phyloP scores from a whole-genome alignment of 2,329 filamentous ascomycete species.

The Calycina herbarum region DNA sequence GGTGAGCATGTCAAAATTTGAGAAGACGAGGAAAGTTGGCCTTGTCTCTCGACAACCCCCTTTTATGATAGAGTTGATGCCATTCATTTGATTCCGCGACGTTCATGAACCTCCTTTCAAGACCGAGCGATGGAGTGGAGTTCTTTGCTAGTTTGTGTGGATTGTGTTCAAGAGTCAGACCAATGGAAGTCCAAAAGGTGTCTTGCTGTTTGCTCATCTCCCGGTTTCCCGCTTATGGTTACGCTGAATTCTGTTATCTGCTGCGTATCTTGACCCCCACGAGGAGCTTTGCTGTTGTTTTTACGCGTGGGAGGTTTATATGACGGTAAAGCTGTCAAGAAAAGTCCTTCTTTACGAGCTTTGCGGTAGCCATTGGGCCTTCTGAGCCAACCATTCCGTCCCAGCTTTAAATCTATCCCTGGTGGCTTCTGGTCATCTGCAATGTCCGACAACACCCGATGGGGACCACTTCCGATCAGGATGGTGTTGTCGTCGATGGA shows the following conservation, averaged over 20 bases:
- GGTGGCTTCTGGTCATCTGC: neutral
- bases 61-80: neutral
- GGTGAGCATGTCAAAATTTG: neutral
- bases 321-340: neutral
- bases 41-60: neutral
- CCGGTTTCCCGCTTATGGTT: slow-evolving; percentile 4
- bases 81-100: neutral
- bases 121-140: neutral
- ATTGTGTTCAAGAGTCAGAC: neutral
- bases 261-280: neutral
- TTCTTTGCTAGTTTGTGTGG: neutral
- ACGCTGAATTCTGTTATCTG: neutral
- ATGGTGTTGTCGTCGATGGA: slow-evolving; percentile 3
- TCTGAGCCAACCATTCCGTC: slow-evolving; percentile 3
- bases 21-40: neutral
- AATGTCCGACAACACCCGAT: slow-evolving; percentile 18
- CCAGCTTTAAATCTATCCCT: slow-evolving; percentile 3
- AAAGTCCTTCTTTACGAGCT: neutral
- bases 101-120: neutral
- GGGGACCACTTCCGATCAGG: neutral
- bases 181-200: neutral
- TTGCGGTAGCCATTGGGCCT: neutral
- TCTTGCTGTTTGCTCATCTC: slow-evolving; percentile 4
- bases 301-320: neutral
- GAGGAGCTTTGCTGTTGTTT: neutral